These are phyloP conservation scores for Leishmania amazonensis DNA, from an alignment of 208 protist species.

Conservation along the genomic window DNA sequence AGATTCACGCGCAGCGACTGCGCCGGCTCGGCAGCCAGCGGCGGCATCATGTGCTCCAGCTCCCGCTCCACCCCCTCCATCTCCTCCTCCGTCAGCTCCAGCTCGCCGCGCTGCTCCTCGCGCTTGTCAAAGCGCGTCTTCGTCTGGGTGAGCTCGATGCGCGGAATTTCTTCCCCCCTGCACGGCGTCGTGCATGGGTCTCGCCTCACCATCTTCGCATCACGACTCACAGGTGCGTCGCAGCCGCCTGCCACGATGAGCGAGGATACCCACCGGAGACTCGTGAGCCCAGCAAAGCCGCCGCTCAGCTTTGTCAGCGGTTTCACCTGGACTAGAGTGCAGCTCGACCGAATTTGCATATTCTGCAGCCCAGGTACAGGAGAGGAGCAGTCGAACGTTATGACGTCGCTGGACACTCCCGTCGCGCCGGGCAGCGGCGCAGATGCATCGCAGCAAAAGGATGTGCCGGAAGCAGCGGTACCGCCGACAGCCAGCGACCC, in stretches of 20 bases:
- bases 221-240: slow-evolving; percentile 27
- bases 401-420: slow-evolving; percentile 49
- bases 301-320: slow-evolving; percentile 86
- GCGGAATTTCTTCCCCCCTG: slow-evolving; percentile 39
- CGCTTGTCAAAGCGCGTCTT: slow-evolving; percentile 76
- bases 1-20: slow-evolving; percentile 81
- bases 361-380: slow-evolving; percentile 24
- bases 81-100: slow-evolving; percentile 65
- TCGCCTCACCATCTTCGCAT: slow-evolving; percentile 19
- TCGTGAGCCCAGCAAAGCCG: slow-evolving; percentile 68
- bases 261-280: slow-evolving; percentile 78
- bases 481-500: neutral
- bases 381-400: slow-evolving; percentile 59
- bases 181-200: slow-evolving; percentile 22
- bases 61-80: slow-evolving; percentile 83
- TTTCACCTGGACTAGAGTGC: slow-evolving; percentile 72
- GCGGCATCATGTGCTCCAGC: slow-evolving; percentile 69
- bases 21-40: slow-evolving; percentile 55
- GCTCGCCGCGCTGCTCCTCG: slow-evolving; percentile 64
- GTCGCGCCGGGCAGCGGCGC: neutral
- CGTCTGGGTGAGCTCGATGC: slow-evolving; percentile 48
- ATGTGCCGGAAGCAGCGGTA: neutral
- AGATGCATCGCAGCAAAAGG: neutral
- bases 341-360: slow-evolving; percentile 69
- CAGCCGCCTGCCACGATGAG: slow-evolving; percentile 64